Base-by-base conservation (phyloP, 331 rosid genomes). In the Phaseolus coccineus region DNA sequence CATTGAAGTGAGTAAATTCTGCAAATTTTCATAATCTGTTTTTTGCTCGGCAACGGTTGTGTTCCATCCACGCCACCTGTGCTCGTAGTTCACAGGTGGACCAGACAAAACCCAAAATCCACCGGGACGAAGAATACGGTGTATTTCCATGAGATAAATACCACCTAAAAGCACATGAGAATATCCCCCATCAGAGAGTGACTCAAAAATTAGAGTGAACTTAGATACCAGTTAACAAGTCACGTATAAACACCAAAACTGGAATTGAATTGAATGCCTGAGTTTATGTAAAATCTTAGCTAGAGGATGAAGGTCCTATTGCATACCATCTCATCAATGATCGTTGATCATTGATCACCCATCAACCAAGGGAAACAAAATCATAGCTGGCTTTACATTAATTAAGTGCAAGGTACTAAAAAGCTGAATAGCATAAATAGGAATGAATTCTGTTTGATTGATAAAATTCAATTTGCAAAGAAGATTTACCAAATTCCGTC, bases 71-170 rank as follows among this genome's bases (percentile, higher is more conserved):
- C 88, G 84, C 99, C 99, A 96, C 74, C 90, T 91, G 42, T 80
- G 75, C 86, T 93, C 85, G 0, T 93, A 96, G 92, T 96, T 96
- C 33, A 96, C 98, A 3, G 99, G 99, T 12, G 99, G 99, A 28
- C 99, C 99, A 6, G 99, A 96, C 48, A 96, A 81, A 55, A 93
- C 84, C 99, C 99, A 96, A 77, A 96, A 93, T 25, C 99, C 99
- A 73, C 99, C 99, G 0, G 99, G 99, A 24, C 98, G 98, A 69
- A 96, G 97, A 50, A 96, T 93, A 59, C 99, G 94, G 70, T 91
- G 92, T 62, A 96, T 69, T 87, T 96, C 99, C 12, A 82, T 84
- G 12, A 96, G 94, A 89, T 96, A 96, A 70, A 93, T 86, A 61
- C 99, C 99, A 80, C 99, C 99, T 96, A 81, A 70, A 48, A 75